Conservation (phyloP, 495 filamentous ascomycete genomes). For the Penicillium atrosanguineum region DNA sequence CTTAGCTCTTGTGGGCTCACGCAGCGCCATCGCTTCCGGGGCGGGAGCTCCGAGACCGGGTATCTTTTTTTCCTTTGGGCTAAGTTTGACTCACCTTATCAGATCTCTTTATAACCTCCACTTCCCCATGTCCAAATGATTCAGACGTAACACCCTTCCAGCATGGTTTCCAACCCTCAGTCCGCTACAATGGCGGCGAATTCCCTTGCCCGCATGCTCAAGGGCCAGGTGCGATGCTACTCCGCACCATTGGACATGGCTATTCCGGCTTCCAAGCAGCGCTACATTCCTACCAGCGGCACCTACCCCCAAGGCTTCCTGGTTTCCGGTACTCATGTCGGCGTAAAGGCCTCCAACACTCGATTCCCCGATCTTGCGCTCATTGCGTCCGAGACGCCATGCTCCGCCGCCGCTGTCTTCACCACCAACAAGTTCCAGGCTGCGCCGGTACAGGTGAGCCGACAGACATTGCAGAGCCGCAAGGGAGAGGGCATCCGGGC, state of each 20-base stretch:
- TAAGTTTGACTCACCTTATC: slow-evolving; percentile 8
- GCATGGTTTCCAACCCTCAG: slow-evolving; percentile 31
- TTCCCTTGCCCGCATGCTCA: slow-evolving; percentile 39
- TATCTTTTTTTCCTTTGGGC: slow-evolving; percentile 19
- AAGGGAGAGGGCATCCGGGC: slow-evolving; percentile 70
- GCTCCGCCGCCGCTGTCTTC: slow-evolving; percentile 91
- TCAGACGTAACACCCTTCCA: neutral
- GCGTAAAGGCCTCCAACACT: slow-evolving; percentile 89
- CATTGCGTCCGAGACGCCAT: slow-evolving; percentile 81
- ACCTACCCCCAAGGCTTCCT: slow-evolving; percentile 88
- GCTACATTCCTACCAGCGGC: slow-evolving; percentile 82
- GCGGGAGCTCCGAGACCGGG: slow-evolving; percentile 20
- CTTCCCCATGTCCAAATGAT: neutral
- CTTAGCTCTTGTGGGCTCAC: slow-evolving; percentile 7
- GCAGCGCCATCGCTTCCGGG: slow-evolving; percentile 12
- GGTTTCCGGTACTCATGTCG: slow-evolving; percentile 84
- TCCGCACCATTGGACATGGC: slow-evolving; percentile 59
- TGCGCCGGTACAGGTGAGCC: slow-evolving; percentile 84
- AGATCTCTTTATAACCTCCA: neutral
- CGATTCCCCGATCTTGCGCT: slow-evolving; percentile 86
- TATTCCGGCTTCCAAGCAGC: slow-evolving; percentile 72
- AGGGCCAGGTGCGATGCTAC: slow-evolving; percentile 52
- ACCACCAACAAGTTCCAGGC: slow-evolving; percentile 99
- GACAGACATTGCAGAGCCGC: slow-evolving; percentile 62
- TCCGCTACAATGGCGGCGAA: slow-evolving; percentile 34